Evolutionary conservation across 805 yeast genomes (phyloP).

Genomic region (Yamadazyma akitaensis): DNA sequence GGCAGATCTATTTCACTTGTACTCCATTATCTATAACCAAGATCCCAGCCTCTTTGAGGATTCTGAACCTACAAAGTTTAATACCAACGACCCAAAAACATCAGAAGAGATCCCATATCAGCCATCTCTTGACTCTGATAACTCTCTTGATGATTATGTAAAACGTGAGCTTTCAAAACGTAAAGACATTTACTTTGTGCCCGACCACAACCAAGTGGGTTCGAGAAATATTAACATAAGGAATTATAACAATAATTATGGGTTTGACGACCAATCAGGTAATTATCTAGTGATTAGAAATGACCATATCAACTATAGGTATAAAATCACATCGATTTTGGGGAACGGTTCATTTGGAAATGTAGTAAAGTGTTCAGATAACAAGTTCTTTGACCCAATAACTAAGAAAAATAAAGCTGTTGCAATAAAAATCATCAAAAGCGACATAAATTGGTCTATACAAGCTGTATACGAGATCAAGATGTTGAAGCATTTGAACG

Average conservation of each 20-base stretch:
- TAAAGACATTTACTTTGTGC: constrained; percentile 49
- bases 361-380: constrained; percentile 68
- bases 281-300: constrained; percentile 53
- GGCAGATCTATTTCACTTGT: constrained; percentile 17
- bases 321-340: constrained; percentile 53
- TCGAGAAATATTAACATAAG: constrained; percentile 29
- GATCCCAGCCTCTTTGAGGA: constrained; percentile 27
- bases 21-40: constrained; percentile 18
- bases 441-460: constrained; percentile 66
- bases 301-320: constrained; percentile 77
- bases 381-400: constrained; percentile 33
- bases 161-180: constrained; percentile 56
- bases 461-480: constrained; percentile 80
- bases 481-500: constrained; percentile 49
- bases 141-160: constrained; percentile 50
- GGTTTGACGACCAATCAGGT: constrained; percentile 68
- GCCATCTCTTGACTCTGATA: neutral
- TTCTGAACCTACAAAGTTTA: constrained; percentile 4
- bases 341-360: constrained; percentile 86
- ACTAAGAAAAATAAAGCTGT: constrained; percentile 37
- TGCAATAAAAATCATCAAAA: constrained; percentile 77
- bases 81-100: constrained; percentile 5
- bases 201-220: constrained; percentile 22
- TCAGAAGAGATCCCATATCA: constrained; percentile 3
- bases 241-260: constrained; percentile 50